Base-by-base conservation (phyloP, 2,329 filamentous ascomycete genomes). In the Phaeoacremonium minimum region DNA sequence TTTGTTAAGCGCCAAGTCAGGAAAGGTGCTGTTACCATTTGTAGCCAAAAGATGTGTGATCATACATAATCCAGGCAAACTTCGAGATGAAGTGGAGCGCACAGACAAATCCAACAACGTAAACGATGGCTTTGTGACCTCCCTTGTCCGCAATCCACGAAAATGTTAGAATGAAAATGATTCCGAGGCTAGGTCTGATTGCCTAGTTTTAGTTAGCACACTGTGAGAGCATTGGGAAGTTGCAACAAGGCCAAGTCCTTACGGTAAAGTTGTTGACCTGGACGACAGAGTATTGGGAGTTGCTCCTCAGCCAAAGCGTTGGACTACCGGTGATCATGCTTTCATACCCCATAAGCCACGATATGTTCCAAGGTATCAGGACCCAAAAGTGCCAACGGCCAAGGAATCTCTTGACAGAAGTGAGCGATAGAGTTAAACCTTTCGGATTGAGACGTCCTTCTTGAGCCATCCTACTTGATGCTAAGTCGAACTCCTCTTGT, bases 21-120 rank as follows among this genome's bases (percentile, higher is more conserved):
- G n/a, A n/a, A n/a, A n/a, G n/a, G n/a, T n/a, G n/a, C n/a, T n/a
- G 9, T 8, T 37, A 44, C 43, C 43, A 44, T 15, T 44, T 38
- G 29, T 32, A 44, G 1, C 18, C 13, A 7, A 42, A 41, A 3
- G 35, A 7, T 16, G 36, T 28, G 19, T 17, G 12, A 15, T 38
- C 36, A 18, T 33, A 40, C 2, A 28, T 22, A 2, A 41, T 30
- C 7, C 36, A 44, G 2, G 42, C 35, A 6, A 37, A 15, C 6
- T 28, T 32, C 7, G 42, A 35, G 16, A 42, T 33, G 18, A 37
- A 22, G 28, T 38, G 35, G 8, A 40, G 28, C 4, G 16, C 22
- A 30, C 28, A 28, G 14, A 35, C 15, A 5, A 15, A 18, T 8
- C 15, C 39, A 18, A 44, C 36, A 6, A 44, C n/a, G 9, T 8